Evolutionary conservation across 2,329 filamentous ascomycete genomes (phyloP).

Genomic region (Biscogniauxia mediterranea): DNA sequence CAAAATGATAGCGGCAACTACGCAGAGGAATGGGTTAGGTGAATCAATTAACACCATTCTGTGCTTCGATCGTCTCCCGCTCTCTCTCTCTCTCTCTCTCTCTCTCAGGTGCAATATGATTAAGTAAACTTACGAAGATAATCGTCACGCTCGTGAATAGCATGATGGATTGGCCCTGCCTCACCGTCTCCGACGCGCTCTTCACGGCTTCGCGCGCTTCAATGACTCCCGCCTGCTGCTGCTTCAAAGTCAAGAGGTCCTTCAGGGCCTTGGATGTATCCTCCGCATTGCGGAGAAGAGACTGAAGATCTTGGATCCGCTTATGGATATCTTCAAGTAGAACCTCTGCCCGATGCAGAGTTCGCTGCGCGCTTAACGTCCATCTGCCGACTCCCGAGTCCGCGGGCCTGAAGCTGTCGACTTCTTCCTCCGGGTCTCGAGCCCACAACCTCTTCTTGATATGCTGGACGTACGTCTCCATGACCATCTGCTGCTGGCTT

Average conservation of each 20-base stretch:
- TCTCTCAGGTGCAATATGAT: too few species aligned
- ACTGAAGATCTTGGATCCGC: not conserved
- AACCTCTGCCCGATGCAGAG: not conserved
- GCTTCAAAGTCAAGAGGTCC: slow-evolving; percentile 29
- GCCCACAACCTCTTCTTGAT: not conserved
- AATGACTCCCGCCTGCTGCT: slow-evolving; percentile 34
- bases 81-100: too few species aligned
- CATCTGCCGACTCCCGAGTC: not conserved
- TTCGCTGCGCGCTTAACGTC: not conserved
- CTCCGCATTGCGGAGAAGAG: not conserved
- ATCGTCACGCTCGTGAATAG: slow-evolving; percentile 35
- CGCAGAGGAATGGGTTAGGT: not conserved
- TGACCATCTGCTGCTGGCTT: slow-evolving; percentile 20
- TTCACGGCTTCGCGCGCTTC: slow-evolving; percentile 30
- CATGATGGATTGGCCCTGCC: slow-evolving; percentile 33
- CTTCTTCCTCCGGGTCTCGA: not conserved
- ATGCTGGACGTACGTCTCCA: slow-evolving; percentile 3
- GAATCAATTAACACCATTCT: not conserved
- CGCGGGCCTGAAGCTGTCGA: not conserved
- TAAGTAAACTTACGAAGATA: slow-evolving; percentile 27
- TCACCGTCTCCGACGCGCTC: slow-evolving; percentile 27
- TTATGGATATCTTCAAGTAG: not conserved
- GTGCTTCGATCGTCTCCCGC: too few species aligned
- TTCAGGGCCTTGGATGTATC: slow-evolving; percentile 10
- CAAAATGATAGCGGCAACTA: slow-evolving; percentile 33